Percentiles rank a stretch among this genome's conserved stretches.
Conservation (phyloP, 257 asterid species). For the Salvia hispanica region DNA sequence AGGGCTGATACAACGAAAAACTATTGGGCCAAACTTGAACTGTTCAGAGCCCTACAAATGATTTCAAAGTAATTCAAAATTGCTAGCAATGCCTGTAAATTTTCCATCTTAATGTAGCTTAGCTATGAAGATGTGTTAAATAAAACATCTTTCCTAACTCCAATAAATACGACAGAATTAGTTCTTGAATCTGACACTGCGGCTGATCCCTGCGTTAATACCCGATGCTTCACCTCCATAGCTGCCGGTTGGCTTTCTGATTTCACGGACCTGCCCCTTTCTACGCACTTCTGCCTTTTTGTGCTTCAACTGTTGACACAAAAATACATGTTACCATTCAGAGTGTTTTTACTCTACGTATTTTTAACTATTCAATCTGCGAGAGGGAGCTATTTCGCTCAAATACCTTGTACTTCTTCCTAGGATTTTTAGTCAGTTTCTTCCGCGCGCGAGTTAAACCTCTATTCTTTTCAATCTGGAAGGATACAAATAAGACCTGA, state of each 20-base stretch:
- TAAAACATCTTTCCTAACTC: background rate
- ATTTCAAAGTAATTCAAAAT: slow-evolving; percentile 2
- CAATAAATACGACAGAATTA: slow-evolving; percentile 18
- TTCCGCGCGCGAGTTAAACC: slow-evolving; percentile 90
- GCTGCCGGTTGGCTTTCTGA: slow-evolving; percentile 58
- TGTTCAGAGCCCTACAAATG: background rate
- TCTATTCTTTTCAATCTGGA: slow-evolving; percentile 83
- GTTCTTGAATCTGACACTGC: slow-evolving; percentile 66
- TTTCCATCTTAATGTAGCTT: no score
- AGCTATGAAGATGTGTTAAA: no score
- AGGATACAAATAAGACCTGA: slow-evolving; percentile 12
- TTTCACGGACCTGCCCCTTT: slow-evolving; percentile 71
- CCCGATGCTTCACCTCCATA: slow-evolving; percentile 92
- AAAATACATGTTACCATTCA: background rate
- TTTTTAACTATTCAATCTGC: background rate
- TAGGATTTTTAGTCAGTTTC: slow-evolving; percentile 77
- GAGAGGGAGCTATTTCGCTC: background rate
- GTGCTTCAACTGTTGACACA: slow-evolving; percentile 64
- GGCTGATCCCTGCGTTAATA: slow-evolving; percentile 62
- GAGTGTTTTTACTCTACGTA: background rate
- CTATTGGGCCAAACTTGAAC: background rate
- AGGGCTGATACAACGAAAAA: background rate
- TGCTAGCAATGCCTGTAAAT: slow-evolving; percentile 12
- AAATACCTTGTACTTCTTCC: slow-evolving; percentile 86
- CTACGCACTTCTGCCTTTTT: slow-evolving; percentile 53